These are phyloP conservation scores for Chalciporus pseudorubinellus DNA, from an alignment of 768 basidiomycete genomes.

Conservation along the genomic window DNA sequence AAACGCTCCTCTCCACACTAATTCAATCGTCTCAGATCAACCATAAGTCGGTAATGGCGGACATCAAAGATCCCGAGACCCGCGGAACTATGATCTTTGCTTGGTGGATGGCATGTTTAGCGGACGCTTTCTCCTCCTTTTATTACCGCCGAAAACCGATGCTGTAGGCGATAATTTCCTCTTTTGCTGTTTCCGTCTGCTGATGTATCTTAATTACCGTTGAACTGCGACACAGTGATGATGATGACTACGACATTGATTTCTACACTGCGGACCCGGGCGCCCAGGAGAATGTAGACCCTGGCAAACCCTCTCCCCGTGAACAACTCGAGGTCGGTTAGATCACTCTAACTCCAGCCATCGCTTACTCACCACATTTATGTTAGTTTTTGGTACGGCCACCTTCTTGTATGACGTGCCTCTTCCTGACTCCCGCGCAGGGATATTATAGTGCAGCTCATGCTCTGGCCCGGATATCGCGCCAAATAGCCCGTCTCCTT, in stretches of 20 bases:
- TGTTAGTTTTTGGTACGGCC: constrained; percentile 64
- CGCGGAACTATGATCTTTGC: constrained; percentile 87
- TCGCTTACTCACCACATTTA: constrained; percentile 11
- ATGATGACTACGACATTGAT: constrained; percentile 88
- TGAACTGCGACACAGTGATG: constrained; percentile 46
- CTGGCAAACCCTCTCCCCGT: constrained; percentile 59
- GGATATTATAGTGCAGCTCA: constrained; percentile 83
- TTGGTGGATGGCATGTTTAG: constrained; percentile 90
- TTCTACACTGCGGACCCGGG: constrained; percentile 76
- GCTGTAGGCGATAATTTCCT: constrained; percentile 41
- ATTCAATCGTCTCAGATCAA: constrained; percentile 56
- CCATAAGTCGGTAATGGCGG: constrained; percentile 74
- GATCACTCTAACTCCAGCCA: neutral
- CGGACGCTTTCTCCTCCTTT: constrained; percentile 78
- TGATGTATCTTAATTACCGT: constrained; percentile 26
- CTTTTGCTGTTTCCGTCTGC: constrained; percentile 1
- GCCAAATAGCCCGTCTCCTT: constrained; percentile 75
- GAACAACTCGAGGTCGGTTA: constrained; percentile 73
- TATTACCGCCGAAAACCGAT: constrained; percentile 86
- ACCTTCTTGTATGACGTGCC: constrained; percentile 3
- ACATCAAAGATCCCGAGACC: constrained; percentile 69
- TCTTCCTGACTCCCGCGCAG: constrained; percentile 37
- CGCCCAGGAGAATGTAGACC: constrained; percentile 45
- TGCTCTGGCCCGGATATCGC: constrained; percentile 78
- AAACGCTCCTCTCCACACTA: constrained; percentile 3